A percentile compares a stretch with the other conserved stretches of the same genome.
These are phyloP conservation scores for Angomonas desouzai DNA, from an alignment of 208 protist species.

Conservation along the genomic window DNA sequence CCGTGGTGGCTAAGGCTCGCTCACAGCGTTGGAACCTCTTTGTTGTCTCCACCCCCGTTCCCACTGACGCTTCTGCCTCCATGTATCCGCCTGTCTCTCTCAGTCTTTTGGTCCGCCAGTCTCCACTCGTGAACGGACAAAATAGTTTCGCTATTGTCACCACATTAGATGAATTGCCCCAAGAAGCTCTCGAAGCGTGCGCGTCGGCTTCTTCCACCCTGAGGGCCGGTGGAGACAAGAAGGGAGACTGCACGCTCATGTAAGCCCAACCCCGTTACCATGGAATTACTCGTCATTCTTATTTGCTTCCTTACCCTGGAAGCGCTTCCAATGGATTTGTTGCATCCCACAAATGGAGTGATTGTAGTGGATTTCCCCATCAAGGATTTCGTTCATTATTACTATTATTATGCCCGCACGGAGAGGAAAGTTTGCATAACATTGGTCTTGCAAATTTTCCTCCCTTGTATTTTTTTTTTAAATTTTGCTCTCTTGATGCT, in stretches of 20 bases:
- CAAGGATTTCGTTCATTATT: slow-evolving; percentile 11
- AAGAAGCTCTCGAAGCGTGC: slow-evolving; percentile 1
- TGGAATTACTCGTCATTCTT: too few relatives aligned
- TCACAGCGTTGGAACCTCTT: slow-evolving; percentile 40
- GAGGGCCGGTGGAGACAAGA: background rate
- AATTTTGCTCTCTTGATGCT: too few relatives aligned
- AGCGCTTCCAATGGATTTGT: background rate
- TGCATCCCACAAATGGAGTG: too few relatives aligned
- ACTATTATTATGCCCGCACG: slow-evolving; percentile 7
- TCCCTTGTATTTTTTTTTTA: slow-evolving; percentile 20
- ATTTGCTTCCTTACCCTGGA: too few relatives aligned
- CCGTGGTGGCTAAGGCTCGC: slow-evolving; percentile 19
- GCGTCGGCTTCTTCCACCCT: background rate
- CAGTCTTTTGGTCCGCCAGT: slow-evolving; percentile 39
- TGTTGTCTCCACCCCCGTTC: slow-evolving; percentile 35
- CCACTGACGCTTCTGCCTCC: slow-evolving; percentile 18
- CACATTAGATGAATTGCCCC: slow-evolving; percentile 3
- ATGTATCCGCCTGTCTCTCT: slow-evolving; percentile 47
- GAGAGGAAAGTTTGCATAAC: slow-evolving; percentile 3
- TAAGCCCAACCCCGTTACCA: too few relatives aligned
- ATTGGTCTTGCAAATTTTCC: slow-evolving; percentile 13
- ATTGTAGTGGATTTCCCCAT: too few relatives aligned
- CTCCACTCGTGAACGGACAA: slow-evolving; percentile 6
- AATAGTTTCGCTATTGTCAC: slow-evolving; percentile 2
- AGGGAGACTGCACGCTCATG: too few relatives aligned